Conservation (phyloP, 192 early-diverging fungal genomes). For the Rhizophagus sp. region DNA sequence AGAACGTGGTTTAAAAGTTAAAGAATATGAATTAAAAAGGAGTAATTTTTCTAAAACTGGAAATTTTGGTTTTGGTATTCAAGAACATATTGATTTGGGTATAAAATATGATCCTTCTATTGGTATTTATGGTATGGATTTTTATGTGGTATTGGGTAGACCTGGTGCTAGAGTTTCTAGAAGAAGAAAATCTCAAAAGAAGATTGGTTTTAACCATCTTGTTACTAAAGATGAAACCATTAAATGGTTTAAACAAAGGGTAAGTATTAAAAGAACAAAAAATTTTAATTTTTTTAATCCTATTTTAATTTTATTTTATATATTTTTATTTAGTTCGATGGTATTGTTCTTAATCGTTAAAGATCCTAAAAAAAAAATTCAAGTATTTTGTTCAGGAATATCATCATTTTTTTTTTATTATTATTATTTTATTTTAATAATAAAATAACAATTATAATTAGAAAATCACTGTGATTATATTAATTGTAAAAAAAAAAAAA, state of each 20-base stretch:
- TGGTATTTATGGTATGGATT: slow-evolving; percentile 98
- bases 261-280: slow-evolving; percentile 38
- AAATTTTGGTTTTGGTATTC: slow-evolving; percentile 99
- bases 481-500: too few relatives aligned
- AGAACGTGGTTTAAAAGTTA: slow-evolving; percentile 99
- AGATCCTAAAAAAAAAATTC: too few relatives aligned
- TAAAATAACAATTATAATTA: too few relatives aligned
- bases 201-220: slow-evolving; percentile 88
- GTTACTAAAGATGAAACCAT: slow-evolving; percentile 96
- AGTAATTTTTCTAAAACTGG: slow-evolving; percentile 97
- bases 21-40: slow-evolving; percentile 97
- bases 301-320: too few relatives aligned
- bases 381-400: too few relatives aligned
- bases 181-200: slow-evolving; percentile 83
- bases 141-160: slow-evolving; percentile 98
- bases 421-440: too few relatives aligned
- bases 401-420: too few relatives aligned
- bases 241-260: slow-evolving; percentile 96
- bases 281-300: too few relatives aligned
- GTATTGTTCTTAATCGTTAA: slow-evolving; percentile 75
- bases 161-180: slow-evolving; percentile 95
- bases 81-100: slow-evolving; percentile 99
- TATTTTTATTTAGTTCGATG: slow-evolving; percentile 68
- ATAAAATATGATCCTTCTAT: slow-evolving; percentile 99
- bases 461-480: too few relatives aligned